Conservation (phyloP, 768 basidiomycete species). For the Butyriboletus loyo region DNA sequence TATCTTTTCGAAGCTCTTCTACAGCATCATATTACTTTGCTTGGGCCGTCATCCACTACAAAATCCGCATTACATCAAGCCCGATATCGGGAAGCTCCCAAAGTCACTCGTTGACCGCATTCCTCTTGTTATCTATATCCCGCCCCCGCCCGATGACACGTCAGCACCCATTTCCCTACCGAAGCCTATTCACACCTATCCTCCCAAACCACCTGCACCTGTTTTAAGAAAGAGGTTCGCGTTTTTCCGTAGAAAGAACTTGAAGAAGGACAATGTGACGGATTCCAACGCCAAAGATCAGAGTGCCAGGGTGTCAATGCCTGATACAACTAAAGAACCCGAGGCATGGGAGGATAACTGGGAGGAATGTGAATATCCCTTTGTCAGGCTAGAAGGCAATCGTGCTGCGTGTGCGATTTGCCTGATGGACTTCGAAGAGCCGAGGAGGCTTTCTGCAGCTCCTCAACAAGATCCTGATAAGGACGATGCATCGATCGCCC, state of each 20-base stretch:
- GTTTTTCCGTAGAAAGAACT: constrained; percentile 42
- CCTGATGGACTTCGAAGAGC: constrained; percentile 81
- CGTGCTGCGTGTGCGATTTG: constrained; percentile 85
- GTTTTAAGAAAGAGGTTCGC: constrained; percentile 46
- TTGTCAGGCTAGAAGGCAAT: constrained; percentile 78
- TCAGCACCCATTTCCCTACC: constrained; percentile 41
- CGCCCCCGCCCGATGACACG: constrained; percentile 60
- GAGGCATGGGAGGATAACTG: constrained; percentile 75
- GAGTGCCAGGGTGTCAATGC: constrained; percentile 3
- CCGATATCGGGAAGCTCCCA: constrained; percentile 73
- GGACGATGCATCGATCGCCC: constrained; percentile 8
- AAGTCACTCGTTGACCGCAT: constrained; percentile 73
- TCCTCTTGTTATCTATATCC: constrained; percentile 83
- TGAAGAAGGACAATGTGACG: constrained; percentile 22
- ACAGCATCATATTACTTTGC: constrained; percentile 77
- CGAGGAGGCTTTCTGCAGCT: constrained; percentile 36
- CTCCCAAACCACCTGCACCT: constrained; percentile 46
- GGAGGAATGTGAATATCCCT: constrained; percentile 75
- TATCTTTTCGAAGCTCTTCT: constrained; percentile 51
- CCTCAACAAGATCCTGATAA: constrained; percentile 30
- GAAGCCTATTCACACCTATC: constrained; percentile 54
- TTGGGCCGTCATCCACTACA: constrained; percentile 79
- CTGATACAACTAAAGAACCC: constrained; percentile 28
- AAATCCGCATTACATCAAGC: constrained; percentile 68
- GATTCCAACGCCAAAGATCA: constrained; percentile 18